Conservation (phyloP, 2,329 filamentous ascomycete genomes). For the Stagonosporopsis vannaccii region DNA sequence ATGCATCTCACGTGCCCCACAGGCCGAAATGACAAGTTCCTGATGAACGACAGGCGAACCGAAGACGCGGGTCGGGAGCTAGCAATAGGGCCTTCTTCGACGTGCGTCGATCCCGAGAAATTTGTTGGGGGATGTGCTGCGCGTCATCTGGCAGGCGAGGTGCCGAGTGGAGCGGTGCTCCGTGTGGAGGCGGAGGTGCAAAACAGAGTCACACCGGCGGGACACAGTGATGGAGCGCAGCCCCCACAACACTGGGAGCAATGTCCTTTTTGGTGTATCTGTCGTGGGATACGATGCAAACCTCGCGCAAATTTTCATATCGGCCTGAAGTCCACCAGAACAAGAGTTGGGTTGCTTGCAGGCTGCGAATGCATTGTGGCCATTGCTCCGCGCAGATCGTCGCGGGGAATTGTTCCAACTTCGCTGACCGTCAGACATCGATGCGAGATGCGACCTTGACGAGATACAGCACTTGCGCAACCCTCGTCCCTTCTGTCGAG, state of each 20-base stretch:
- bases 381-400: background rate
- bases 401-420: background rate
- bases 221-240: background rate
- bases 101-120: conserved; percentile 36
- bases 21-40: background rate
- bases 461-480: conserved; percentile 2
- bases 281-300: background rate
- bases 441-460: background rate
- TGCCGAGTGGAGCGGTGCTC: conserved; percentile 29
- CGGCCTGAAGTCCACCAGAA: background rate
- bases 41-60: background rate
- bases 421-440: background rate
- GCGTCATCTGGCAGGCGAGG: conserved; percentile 26
- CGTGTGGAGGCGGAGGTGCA: conserved; percentile 30
- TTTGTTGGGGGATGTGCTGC: conserved; percentile 33
- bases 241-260: background rate
- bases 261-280: background rate
- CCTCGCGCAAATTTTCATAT: background rate
- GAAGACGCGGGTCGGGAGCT: background rate
- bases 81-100: conserved; percentile 11
- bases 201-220: conserved; percentile 11
- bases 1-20: background rate
- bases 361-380: background rate
- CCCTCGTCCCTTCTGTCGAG: too few relatives aligned
- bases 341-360: background rate